Base-by-base conservation (phyloP, 345 rosid species). In the Zanthoxylum bungeanum region DNA sequence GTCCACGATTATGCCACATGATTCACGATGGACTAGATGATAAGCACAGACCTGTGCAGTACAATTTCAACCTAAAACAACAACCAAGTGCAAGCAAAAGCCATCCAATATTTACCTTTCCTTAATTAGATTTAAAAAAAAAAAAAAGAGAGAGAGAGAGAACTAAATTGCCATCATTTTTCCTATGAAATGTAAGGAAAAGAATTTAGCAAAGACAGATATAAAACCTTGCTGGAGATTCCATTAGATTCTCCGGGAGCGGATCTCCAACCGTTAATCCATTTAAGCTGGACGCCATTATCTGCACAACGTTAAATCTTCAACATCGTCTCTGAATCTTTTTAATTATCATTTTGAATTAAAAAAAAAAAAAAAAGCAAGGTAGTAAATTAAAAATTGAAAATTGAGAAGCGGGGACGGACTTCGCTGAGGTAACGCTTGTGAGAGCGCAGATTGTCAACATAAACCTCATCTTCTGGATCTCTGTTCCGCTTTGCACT, bases 341-440 rank as follows among this genome's bases (percentile, higher is more conserved):
- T n/a, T n/a, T n/a, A n/a, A n/a, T n/a, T n/a, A n/a, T n/a, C n/a
- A n/a, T n/a, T n/a, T n/a, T n/a, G n/a, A n/a, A n/a, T n/a, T n/a
- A n/a, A n/a, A n/a, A n/a, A n/a, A 47, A 7, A 19, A 24, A 24
- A 25, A 40, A 30, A 70, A 25, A 11, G 0, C 3, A 46, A 46
- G 14, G 28, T 6, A 25, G 5, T 46, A 46, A 16, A 46, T 4
- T 17, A 21, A n/a, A 28, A 33, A 31, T 24, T 9, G 33, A n/a
- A 33, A 62, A 62, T 49, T 36, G n/a, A 5, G 17, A 51, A 46
- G 11, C n/a, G 61, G 28, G 49, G 7, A 21, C 63, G 14, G 61
- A 90, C 99, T 93, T 95, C 98, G 46, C 98, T 95, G 50, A 95
- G 93, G 40, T 95, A 95, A 37, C 98, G 96, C 87, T 95, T 95